A percentile compares a stretch with the other conserved stretches of the same genome.
Evolutionary conservation across 345 rosid species (phyloP).

Genomic region (Microthlaspi erraticum): DNA sequence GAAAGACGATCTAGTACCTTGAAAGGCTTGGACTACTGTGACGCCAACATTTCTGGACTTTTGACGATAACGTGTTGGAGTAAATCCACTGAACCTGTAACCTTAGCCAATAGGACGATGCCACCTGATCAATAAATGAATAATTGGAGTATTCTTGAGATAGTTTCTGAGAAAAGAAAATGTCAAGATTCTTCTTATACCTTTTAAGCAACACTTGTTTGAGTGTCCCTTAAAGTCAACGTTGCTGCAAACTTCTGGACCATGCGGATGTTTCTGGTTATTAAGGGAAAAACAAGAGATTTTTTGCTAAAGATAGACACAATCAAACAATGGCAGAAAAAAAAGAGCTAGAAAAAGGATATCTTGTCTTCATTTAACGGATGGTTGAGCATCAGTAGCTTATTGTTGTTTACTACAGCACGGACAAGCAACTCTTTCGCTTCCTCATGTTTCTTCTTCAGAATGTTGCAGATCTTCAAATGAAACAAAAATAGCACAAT

Average conservation of each 20-base stretch:
- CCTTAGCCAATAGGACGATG: background rate
- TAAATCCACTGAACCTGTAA: background rate
- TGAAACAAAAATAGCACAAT: conserved; percentile 3
- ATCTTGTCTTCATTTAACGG: conserved; percentile 74
- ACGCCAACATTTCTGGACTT: conserved; percentile 14
- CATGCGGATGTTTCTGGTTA: conserved; percentile 58
- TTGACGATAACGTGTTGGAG: background rate
- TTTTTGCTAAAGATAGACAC: background rate
- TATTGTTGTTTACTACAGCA: conserved; percentile 79
- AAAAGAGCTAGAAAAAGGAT: conserved; percentile 56
- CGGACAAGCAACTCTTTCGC: conserved; percentile 85
- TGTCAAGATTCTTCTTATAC: conserved; percentile 21
- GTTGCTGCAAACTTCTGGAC: conserved; percentile 65
- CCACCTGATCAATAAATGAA: conserved; percentile 18
- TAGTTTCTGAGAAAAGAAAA: conserved; percentile 15
- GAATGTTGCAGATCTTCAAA: conserved; percentile 75
- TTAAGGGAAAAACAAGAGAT: conserved; percentile 52
- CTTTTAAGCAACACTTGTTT: conserved; percentile 25
- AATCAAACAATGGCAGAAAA: background rate
- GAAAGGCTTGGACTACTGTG: conserved; percentile 7
- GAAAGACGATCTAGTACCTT: conserved; percentile 2
- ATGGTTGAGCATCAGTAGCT: conserved; percentile 83
- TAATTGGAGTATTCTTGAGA: conserved; percentile 7
- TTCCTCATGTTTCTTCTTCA: conserved; percentile 85
- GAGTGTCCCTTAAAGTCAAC: conserved; percentile 45